Evolutionary conservation across 371 early-diverging fungal genomes (phyloP).

Genomic region (Hamiltosporidium magnivora): DNA sequence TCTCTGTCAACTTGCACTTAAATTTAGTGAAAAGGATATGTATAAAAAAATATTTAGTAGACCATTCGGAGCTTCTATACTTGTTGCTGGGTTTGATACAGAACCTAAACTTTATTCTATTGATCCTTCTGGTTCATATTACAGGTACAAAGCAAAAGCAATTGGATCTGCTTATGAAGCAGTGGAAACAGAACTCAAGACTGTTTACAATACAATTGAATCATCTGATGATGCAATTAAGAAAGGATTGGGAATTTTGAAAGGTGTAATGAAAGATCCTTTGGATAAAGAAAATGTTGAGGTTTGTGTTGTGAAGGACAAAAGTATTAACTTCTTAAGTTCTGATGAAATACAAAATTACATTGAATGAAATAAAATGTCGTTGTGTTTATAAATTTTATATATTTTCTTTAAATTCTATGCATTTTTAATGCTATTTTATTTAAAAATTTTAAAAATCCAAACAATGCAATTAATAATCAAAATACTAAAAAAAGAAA

Average conservation of each 20-base stretch:
- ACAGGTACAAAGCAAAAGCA: slow-evolving; percentile 45
- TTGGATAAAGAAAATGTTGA: background rate
- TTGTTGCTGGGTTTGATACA: slow-evolving; percentile 41
- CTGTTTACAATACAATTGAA: background rate
- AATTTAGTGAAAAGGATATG: slow-evolving; percentile 53
- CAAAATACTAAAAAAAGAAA: too few species aligned
- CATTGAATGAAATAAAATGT: background rate
- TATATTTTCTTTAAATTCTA: too few species aligned
- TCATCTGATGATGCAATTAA: background rate
- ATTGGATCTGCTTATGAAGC: slow-evolving; percentile 53
- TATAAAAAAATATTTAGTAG: slow-evolving; percentile 51
- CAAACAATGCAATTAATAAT: too few species aligned
- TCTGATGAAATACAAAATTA: background rate
- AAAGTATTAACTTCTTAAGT: background rate
- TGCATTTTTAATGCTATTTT: too few species aligned
- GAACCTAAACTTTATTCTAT: slow-evolving; percentile 49
- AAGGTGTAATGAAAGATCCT: background rate
- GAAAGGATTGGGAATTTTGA: background rate
- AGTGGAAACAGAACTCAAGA: slow-evolving; percentile 37
- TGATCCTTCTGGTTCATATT: slow-evolving; percentile 56
- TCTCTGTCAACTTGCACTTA: slow-evolving; percentile 42
- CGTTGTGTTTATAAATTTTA: too few species aligned
- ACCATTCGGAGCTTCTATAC: slow-evolving; percentile 56
- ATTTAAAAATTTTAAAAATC: too few species aligned
- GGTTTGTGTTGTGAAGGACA: background rate